A percentile compares a stretch with the other conserved stretches of the same genome.
These are phyloP conservation scores for Pelagomonas calceolata DNA, from an alignment of 108 stramenopile genomes.

Conservation along the genomic window DNA sequence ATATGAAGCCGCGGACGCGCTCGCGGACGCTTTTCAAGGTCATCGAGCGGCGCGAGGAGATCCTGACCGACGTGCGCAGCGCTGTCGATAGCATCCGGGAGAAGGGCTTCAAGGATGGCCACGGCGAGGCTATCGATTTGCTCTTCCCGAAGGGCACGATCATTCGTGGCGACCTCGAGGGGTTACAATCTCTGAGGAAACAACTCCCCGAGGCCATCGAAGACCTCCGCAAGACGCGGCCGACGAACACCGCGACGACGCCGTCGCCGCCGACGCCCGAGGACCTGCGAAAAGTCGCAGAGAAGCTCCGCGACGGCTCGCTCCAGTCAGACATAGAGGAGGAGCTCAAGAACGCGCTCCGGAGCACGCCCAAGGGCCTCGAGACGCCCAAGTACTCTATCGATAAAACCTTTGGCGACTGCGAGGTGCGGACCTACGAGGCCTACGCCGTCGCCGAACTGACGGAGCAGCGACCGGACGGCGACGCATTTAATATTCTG, in stretches of 20 bases:
- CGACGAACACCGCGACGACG: neutral
- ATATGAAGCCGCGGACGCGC: neutral
- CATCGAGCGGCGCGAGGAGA: neutral
- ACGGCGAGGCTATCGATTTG: neutral
- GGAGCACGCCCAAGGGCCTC: slow-evolving; percentile 5
- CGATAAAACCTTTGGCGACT: neutral
- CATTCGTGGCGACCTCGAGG: slow-evolving; percentile 3
- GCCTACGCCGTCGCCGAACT: neutral
- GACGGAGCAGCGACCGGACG: slow-evolving; percentile 2
- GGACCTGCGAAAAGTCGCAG: slow-evolving; percentile 1
- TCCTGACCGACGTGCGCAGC: slow-evolving; percentile 2
- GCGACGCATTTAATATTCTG: slow-evolving; percentile 7
- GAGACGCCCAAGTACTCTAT: neutral
- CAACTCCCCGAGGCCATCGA: neutral
- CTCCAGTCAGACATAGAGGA: neutral
- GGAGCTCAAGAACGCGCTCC: slow-evolving; percentile 9
- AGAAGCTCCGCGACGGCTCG: neutral
- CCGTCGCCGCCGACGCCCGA: neutral
- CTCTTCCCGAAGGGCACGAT: slow-evolving; percentile 9
- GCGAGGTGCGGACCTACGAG: neutral
- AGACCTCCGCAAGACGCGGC: slow-evolving; percentile 4
- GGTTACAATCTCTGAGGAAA: neutral
- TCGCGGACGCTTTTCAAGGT: neutral
- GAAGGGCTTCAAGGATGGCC: slow-evolving; percentile 4
- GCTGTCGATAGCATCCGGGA: neutral